phyloP scores from a whole-genome alignment of 2,329 filamentous ascomycete genomes.

The Hypoxylon sp. region DNA sequence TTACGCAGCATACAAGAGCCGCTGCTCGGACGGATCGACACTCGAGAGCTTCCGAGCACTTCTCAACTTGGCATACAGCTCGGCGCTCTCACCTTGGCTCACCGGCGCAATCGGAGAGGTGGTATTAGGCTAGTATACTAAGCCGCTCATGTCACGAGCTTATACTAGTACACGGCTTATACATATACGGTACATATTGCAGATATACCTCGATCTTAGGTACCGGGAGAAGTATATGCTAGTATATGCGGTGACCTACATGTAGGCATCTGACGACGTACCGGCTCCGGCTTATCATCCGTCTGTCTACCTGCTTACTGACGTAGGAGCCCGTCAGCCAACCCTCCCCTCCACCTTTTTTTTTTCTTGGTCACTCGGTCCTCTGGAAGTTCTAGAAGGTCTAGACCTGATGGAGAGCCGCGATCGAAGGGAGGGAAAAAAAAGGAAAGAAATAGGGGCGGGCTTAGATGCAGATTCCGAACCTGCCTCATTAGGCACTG shows the following conservation, averaged over 20 bases:
- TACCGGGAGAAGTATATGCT: too few relatives aligned
- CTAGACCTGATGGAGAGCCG: background rate
- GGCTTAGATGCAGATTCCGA: constrained; percentile 5
- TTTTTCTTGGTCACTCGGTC: too few relatives aligned
- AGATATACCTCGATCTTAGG: too few relatives aligned
- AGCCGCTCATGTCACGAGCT: background rate
- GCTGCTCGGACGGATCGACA: constrained; percentile 28
- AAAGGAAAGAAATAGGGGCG: background rate
- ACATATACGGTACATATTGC: too few relatives aligned
- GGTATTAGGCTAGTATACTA: constrained; percentile 13
- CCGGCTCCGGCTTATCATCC: background rate
- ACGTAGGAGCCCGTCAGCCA: background rate
- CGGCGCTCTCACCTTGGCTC: constrained; percentile 21
- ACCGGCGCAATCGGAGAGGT: constrained; percentile 18
- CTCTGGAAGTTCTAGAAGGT: background rate
- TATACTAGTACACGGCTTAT: background rate
- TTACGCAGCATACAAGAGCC: constrained; percentile 34
- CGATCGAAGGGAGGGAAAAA: background rate
- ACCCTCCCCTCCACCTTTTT: background rate
- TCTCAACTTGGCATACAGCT: background rate
- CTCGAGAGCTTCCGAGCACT: constrained; percentile 17
- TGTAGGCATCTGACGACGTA: background rate
- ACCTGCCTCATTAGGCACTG: constrained; percentile 8
- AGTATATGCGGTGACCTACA: too few relatives aligned
- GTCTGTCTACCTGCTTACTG: background rate